A percentile compares a stretch with the other conserved stretches of the same genome.
phyloP scores from a whole-genome alignment of 2,329 filamentous ascomycete species.

The Pestalotiopsis sp. region DNA sequence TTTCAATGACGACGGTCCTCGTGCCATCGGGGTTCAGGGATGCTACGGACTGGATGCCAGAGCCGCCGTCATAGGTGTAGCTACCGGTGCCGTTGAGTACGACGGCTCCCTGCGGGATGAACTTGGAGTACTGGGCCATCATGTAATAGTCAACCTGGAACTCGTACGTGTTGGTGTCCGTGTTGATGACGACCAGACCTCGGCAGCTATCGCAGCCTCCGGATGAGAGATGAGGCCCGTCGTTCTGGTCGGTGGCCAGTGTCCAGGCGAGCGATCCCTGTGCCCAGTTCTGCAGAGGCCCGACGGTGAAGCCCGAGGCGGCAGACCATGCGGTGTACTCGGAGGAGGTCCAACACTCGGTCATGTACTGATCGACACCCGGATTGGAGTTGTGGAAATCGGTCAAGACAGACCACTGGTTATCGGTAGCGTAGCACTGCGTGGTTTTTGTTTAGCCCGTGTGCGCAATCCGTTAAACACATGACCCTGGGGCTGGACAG shows the following conservation, averaged over 20 bases:
- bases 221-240: conserved; percentile 41
- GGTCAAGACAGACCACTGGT: conserved; percentile 39
- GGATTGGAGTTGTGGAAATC: conserved; percentile 44
- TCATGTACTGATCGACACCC: conserved; percentile 47
- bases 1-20: conserved; percentile 48
- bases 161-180: conserved; percentile 41
- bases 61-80: conserved; percentile 41
- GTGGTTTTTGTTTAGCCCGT: background rate
- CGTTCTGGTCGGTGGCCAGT: conserved; percentile 38
- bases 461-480: background rate
- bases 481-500: background rate
- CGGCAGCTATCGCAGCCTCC: conserved; percentile 45
- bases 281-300: conserved; percentile 51
- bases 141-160: conserved; percentile 53
- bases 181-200: conserved; percentile 61
- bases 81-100: conserved; percentile 46
- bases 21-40: conserved; percentile 48
- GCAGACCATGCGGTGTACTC: conserved; percentile 37
- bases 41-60: conserved; percentile 47
- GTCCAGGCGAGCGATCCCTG: conserved; percentile 47
- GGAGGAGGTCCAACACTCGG: conserved; percentile 47
- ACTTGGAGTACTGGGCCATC: conserved; percentile 54
- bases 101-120: conserved; percentile 46
- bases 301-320: conserved; percentile 41
- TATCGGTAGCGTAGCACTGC: conserved; percentile 38